A percentile compares a stretch with the other conserved stretches of the same genome.
These are phyloP conservation scores for Phytopythium kandeliae DNA, from an alignment of 352 stramenopile species.

Conservation along the genomic window DNA sequence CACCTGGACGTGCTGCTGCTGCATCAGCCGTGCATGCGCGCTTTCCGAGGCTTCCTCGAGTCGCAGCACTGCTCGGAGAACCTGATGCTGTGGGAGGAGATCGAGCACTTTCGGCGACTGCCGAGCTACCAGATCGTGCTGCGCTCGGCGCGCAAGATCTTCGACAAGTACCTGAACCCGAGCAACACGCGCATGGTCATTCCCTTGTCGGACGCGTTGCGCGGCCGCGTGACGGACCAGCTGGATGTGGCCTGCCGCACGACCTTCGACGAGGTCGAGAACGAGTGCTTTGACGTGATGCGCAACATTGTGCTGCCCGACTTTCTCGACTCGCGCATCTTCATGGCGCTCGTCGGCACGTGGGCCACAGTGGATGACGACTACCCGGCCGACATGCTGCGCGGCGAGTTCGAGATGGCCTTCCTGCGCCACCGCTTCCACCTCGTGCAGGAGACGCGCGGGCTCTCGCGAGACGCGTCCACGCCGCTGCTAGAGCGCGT, in stretches of 20 bases:
- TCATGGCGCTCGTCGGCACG: constrained; percentile 78
- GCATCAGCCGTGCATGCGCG: constrained; percentile 58
- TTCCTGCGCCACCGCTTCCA: constrained; percentile 80
- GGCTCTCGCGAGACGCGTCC: constrained; percentile 52
- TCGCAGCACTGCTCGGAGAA: constrained; percentile 78
- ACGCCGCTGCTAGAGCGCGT: constrained; percentile 31
- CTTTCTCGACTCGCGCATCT: constrained; percentile 79
- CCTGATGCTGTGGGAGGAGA: constrained; percentile 82
- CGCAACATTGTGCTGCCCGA: constrained; percentile 69
- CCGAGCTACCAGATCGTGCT: constrained; percentile 83
- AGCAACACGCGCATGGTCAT: constrained; percentile 51
- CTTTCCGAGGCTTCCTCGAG: constrained; percentile 69
- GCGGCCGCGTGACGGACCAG: constrained; percentile 37
- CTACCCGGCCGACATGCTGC: constrained; percentile 70
- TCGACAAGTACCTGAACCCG: constrained; percentile 80
- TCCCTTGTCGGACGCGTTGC: constrained; percentile 38
- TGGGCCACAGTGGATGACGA: constrained; percentile 73
- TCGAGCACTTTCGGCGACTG: constrained; percentile 73
- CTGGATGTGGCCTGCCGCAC: constrained; percentile 59
- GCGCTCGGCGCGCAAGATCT: constrained; percentile 78
- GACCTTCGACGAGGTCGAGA: constrained; percentile 73
- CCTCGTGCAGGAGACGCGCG: constrained; percentile 60
- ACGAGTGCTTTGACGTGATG: constrained; percentile 72
- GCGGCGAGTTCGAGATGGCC: constrained; percentile 76
- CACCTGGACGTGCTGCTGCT: constrained; percentile 72